These are phyloP conservation scores for Rhizoclosmatium globosum DNA, from an alignment of 192 early-diverging fungal species.

Conservation along the genomic window DNA sequence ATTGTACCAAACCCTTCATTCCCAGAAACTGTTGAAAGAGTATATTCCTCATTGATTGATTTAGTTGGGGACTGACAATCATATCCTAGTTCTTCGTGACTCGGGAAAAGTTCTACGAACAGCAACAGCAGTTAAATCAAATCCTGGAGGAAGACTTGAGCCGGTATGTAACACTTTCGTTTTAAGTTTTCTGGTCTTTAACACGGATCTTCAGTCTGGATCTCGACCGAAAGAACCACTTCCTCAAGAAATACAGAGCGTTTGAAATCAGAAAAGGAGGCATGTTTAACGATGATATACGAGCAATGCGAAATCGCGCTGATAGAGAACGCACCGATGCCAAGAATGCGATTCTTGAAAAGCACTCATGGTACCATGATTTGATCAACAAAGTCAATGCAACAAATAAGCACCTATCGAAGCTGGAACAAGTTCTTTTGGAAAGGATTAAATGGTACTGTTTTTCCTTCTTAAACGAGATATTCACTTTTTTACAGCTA, in stretches of 20 bases:
- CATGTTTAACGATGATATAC: conserved; percentile 56
- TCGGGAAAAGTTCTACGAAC: conserved; percentile 59
- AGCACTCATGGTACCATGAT: conserved; percentile 65
- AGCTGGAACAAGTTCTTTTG: conserved; percentile 53
- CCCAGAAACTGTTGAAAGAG: conserved; percentile 48
- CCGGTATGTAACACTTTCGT: conserved; percentile 34
- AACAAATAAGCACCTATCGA: conserved; percentile 32
- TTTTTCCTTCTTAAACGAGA: neutral
- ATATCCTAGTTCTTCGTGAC: conserved; percentile 50
- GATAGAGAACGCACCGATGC: conserved; percentile 32
- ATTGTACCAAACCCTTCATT: conserved; percentile 42
- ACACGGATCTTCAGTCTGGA: conserved; percentile 45
- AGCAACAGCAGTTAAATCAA: conserved; percentile 51
- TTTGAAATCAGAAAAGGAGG: conserved; percentile 55
- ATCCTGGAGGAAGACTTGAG: conserved; percentile 55
- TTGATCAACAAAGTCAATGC: conserved; percentile 58
- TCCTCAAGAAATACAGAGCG: conserved; percentile 44
- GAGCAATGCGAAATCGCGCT: conserved; percentile 51
- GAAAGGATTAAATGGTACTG: conserved; percentile 55
- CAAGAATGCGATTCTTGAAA: conserved; percentile 34
- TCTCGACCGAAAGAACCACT: conserved; percentile 49
- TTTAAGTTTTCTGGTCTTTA: neutral
- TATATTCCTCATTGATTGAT: conserved; percentile 1
- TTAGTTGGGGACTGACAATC: conserved; percentile 1
- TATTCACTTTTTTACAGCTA: conserved; percentile 22